Base-by-base conservation (phyloP, 805 yeast species). In the Cyberlindnera galapagoensis region DNA sequence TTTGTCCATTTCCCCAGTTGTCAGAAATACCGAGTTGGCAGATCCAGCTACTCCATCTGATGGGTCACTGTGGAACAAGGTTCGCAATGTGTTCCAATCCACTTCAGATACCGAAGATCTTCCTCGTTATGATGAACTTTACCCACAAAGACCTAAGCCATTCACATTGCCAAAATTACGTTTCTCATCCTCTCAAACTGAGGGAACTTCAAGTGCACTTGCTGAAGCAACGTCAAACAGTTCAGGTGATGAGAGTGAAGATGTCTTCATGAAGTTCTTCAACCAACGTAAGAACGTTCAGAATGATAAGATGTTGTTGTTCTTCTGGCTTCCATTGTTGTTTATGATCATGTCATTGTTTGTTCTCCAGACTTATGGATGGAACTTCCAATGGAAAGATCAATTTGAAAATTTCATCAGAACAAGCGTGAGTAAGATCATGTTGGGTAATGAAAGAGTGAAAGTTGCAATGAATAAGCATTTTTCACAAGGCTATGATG, bases 281-380 rank as follows among this genome's bases (percentile, higher is more conserved):
- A 62, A 59, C 40, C 65, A 65, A 39, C 63, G 63, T 38, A 63
- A 62, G 44, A 66, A 64, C 31, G 60, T 71, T 36, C 61, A 59
- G 46, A 81, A 85, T 48, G 97, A 88, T 57, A 80, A 74, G 50
- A 80, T 86, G 84, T 65, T 88, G 42, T 60, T 85, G 39, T 84
- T 88, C 54, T 87, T 88, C 69, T 88, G 97, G 97, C 59, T 87
- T 36, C 97, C 97, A 10, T 69, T 83, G 23, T 59, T 85, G 32
- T 45, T 79, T 14, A 52, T 83, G 20, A 56, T 78, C 12, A 60
- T 76, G 3, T 59, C 75, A 6, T 63, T 67, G 44, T 62, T 70
- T 33, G 54, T 69, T 4, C 40, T 62, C 18, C 51, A 52, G 36
- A 57, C 50, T 16, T 51, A 60, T 18, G 67, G 68, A 6, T 50